phyloP scores from a whole-genome alignment of 768 basidiomycete species.

The Harrya chromipes region DNA sequence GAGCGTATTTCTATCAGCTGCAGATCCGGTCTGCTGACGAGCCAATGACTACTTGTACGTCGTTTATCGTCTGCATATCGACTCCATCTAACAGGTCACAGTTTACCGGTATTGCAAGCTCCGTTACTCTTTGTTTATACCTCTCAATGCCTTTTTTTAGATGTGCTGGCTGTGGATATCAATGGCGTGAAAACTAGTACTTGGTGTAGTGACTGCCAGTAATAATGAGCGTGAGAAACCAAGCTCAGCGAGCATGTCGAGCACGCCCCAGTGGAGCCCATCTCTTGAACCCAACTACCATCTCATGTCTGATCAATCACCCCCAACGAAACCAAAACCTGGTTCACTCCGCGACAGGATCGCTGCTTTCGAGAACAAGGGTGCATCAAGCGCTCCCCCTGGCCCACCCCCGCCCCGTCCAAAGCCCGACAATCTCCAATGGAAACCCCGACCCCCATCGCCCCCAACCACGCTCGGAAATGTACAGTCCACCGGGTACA shows the following conservation, averaged over 20 bases:
- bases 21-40: slow-evolving; percentile 95
- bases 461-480: slow-evolving; percentile 36
- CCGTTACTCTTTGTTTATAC: not conserved
- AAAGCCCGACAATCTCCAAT: slow-evolving; percentile 65
- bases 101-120: slow-evolving; percentile 55
- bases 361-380: slow-evolving; percentile 75
- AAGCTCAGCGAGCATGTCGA: slow-evolving; percentile 13
- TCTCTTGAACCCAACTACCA: slow-evolving; percentile 17
- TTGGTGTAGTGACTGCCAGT: not conserved
- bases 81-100: slow-evolving; percentile 22
- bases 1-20: slow-evolving; percentile 93
- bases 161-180: slow-evolving; percentile 59
- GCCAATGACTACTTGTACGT: slow-evolving; percentile 64
- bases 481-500: slow-evolving; percentile 19
- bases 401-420: slow-evolving; percentile 35
- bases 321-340: slow-evolving; percentile 61
- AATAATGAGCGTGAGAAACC: slow-evolving; percentile 23
- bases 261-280: slow-evolving; percentile 13
- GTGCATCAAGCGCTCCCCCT: slow-evolving; percentile 30
- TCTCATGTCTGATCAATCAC: slow-evolving; percentile 57
- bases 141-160: slow-evolving; percentile 32
- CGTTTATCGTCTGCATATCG: not conserved
- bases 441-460: slow-evolving; percentile 65
- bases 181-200: slow-evolving; percentile 65
- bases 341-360: slow-evolving; percentile 86